Evolutionary conservation across 78 protist genomes (phyloP).

Genomic region (Speleostelium caveatum): DNA sequence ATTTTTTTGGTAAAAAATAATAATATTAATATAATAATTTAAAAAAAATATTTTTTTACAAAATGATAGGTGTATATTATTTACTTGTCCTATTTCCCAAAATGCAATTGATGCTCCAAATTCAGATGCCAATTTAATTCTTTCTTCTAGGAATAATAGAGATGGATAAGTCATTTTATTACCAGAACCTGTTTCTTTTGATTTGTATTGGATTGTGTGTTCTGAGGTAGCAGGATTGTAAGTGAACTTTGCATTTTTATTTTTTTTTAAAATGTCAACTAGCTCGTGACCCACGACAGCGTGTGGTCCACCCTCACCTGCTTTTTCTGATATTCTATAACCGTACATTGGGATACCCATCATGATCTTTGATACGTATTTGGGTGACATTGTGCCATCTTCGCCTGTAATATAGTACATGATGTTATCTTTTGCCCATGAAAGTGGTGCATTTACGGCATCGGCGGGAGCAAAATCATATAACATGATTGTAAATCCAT

Average conservation of each 20-base stretch:
- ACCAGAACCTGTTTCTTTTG: neutral
- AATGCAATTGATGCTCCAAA: slow-evolving; percentile 31
- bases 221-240: neutral
- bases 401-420: neutral
- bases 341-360: slow-evolving; percentile 72
- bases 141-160: slow-evolving; percentile 28
- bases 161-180: slow-evolving; percentile 17
- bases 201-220: slow-evolving; percentile 4
- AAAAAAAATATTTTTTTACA: too few relatives aligned
- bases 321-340: neutral
- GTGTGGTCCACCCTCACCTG: neutral
- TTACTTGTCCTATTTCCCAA: slow-evolving; percentile 78
- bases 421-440: slow-evolving; percentile 15
- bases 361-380: neutral
- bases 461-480: slow-evolving; percentile 50
- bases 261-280: neutral
- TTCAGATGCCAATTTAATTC: slow-evolving; percentile 26
- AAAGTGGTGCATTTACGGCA: slow-evolving; percentile 13
- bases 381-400: neutral
- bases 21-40: too few relatives aligned
- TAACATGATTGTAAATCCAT: slow-evolving; percentile 66
- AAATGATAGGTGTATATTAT: too few relatives aligned
- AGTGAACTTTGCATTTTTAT: slow-evolving; percentile 7
- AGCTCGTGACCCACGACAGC: slow-evolving; percentile 19
- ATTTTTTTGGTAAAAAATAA: too few relatives aligned